Conservation (phyloP, 192 early-diverging fungal genomes). For the Coemansia sp. region DNA sequence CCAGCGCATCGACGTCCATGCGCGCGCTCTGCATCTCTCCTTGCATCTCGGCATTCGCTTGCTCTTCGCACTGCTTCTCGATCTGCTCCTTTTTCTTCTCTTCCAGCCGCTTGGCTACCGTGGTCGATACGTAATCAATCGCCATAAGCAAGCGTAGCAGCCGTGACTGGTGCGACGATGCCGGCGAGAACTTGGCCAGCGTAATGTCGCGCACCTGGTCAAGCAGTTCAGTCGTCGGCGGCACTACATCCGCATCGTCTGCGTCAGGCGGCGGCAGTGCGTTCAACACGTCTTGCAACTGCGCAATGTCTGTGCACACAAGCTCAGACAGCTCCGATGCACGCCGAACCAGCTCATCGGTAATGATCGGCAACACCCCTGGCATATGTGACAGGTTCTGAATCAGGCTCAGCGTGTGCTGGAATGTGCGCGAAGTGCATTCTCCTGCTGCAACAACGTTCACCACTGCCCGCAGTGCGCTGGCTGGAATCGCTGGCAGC, state of each 20-base stretch:
- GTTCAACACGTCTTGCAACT: constrained; percentile 60
- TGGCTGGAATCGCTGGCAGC: constrained; percentile 77
- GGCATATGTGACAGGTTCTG: constrained; percentile 76
- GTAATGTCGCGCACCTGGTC: constrained; percentile 73
- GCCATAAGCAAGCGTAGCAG: constrained; percentile 91
- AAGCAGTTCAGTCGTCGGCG: constrained; percentile 27
- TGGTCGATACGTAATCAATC: constrained; percentile 72
- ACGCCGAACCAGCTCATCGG: constrained; percentile 70
- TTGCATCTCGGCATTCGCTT: background rate
- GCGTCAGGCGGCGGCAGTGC: constrained; percentile 11
- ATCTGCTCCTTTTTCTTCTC: constrained; percentile 28
- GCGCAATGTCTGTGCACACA: constrained; percentile 68
- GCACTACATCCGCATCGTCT: background rate
- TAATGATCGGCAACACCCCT: constrained; percentile 70
- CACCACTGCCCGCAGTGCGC: constrained; percentile 79
- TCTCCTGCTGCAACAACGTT: constrained; percentile 87
- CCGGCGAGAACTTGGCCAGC: constrained; percentile 74
- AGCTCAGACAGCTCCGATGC: constrained; percentile 66
- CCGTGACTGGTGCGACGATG: constrained; percentile 88
- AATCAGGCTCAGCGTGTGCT: constrained; percentile 85
- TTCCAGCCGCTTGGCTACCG: constrained; percentile 40
- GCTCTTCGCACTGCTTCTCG: background rate
- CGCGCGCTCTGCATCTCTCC: background rate
- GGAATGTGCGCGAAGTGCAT: constrained; percentile 91
- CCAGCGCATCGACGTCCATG: constrained; percentile 28